Base-by-base conservation (phyloP, 2,329 filamentous ascomycete species). In the Canariomyces notabilis region DNA sequence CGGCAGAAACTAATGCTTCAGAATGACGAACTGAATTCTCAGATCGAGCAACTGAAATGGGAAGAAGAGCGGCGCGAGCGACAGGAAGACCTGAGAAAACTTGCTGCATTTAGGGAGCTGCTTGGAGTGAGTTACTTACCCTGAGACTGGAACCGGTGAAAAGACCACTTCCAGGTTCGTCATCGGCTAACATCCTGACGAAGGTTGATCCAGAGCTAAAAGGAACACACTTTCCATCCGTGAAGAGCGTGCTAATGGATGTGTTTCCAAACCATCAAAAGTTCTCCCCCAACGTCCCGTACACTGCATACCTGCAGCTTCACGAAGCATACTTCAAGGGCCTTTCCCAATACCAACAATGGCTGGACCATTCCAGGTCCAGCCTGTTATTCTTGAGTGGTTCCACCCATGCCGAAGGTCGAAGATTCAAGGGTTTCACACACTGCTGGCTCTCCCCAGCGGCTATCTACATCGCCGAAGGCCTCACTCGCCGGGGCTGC, bases 401-500 rank as follows among this genome's bases (percentile, higher is more conserved):
- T 20, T 37, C 35, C 12, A 37, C 35, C 12, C 15, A 37, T 2
- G 5, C 16, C 16, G 15, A 37, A 20, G 35, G 35, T 18, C 18
- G 18, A 20, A 20, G 15, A 18, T 19, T 37, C 35, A 20, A 21
- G 21, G 26, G 26, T 29, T 29, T 12, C 5, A 37, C 35, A 5
- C 41, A 43, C 21, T 43, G 19, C 31, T 43, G 41, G 41, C 32
- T 43, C 14, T 43, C 41, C 4, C 41, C 41, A 15, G 41, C 41
- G 12, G 31, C 41, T 14, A 43, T 43, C 16, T 43, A 43, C 18
- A 36, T 43, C n/a, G 32, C 41, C 9, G 41, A 43, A 36, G 19
- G 18, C 11, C 21, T 43, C n/a, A 21, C 19, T 8, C 31, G 21
- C n/a, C 15, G 23, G 7, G 15, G 20, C 21, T 18, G 12, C 31